Evolutionary conservation across 2,329 filamentous ascomycete species (phyloP).

Genomic region (Paraphoma chrysanthemicola): DNA sequence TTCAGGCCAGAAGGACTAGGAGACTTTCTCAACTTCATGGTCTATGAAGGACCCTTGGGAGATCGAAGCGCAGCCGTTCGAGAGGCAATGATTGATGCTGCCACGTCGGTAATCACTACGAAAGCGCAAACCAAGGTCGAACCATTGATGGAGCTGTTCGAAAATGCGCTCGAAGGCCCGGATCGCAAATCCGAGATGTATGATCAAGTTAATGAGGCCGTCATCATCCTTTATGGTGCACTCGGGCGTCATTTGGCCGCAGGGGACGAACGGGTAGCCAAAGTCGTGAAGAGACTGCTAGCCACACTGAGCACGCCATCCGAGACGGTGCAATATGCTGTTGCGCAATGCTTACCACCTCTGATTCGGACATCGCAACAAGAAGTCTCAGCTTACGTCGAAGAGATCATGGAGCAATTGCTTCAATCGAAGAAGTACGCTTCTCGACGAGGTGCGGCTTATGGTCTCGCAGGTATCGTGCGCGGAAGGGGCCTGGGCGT

Average conservation of each 20-base stretch:
- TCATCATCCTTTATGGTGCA: slow-evolving; percentile 96
- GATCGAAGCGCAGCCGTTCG: slow-evolving; percentile 81
- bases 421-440: slow-evolving; percentile 90
- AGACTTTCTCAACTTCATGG: slow-evolving; percentile 82
- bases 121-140: slow-evolving; percentile 86
- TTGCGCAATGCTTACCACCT: slow-evolving; percentile 91
- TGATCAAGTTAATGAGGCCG: slow-evolving; percentile 93
- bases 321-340: slow-evolving; percentile 95
- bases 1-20: slow-evolving; percentile 76
- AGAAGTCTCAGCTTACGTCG: slow-evolving; percentile 79
- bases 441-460: slow-evolving; percentile 89
- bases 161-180: slow-evolving; percentile 83
- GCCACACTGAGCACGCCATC: slow-evolving; percentile 91
- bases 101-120: slow-evolving; percentile 78
- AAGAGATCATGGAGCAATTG: slow-evolving; percentile 81
- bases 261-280: slow-evolving; percentile 86
- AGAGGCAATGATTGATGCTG: slow-evolving; percentile 89
- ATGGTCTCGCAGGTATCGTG: slow-evolving; percentile 90
- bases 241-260: slow-evolving; percentile 83
- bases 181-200: slow-evolving; percentile 81
- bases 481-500: slow-evolving; percentile 84
- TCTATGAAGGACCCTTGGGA: slow-evolving; percentile 84
- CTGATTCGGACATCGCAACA: slow-evolving; percentile 82
- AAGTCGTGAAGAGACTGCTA: slow-evolving; percentile 85
- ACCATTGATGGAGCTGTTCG: slow-evolving; percentile 89